Conservation (phyloP, 202 grass and related monocot species). For the Sporobolus alterniflorus region DNA sequence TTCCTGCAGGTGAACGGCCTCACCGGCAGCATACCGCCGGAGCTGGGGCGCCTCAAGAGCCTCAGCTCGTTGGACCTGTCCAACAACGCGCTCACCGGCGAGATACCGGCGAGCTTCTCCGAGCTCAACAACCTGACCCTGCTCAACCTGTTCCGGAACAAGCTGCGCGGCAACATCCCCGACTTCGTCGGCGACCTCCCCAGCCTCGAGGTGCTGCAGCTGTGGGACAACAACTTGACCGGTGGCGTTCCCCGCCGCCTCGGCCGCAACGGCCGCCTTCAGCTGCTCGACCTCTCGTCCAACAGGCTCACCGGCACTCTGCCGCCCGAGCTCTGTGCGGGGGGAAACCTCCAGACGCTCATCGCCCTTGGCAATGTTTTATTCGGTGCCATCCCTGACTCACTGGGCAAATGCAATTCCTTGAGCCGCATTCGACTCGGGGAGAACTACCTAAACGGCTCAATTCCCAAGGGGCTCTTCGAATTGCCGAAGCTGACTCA, state of each 20-base stretch:
- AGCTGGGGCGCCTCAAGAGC: slow-evolving; percentile 63
- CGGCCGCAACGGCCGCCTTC: slow-evolving; percentile 71
- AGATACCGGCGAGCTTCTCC: slow-evolving; percentile 76
- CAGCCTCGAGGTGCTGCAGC: slow-evolving; percentile 94
- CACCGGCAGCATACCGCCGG: slow-evolving; percentile 54
- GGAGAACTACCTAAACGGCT: slow-evolving; percentile 97
- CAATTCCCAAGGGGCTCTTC: slow-evolving; percentile 84
- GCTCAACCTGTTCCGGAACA: slow-evolving; percentile 98
- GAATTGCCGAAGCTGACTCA: slow-evolving; percentile 85
- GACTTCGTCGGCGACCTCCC: slow-evolving; percentile 89
- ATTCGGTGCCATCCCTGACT: slow-evolving; percentile 86
- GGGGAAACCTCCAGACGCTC: slow-evolving; percentile 80
- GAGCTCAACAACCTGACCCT: slow-evolving; percentile 91
- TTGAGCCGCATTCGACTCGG: slow-evolving; percentile 89
- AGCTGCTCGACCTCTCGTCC: slow-evolving; percentile 91
- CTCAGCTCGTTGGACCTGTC: slow-evolving; percentile 93
- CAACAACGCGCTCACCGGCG: slow-evolving; percentile 83
- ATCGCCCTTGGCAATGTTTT: slow-evolving; percentile 95
- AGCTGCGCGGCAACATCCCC: slow-evolving; percentile 79
- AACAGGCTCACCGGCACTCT: slow-evolving; percentile 92
- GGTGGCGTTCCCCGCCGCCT: slow-evolving; percentile 78
- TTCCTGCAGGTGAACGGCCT: slow-evolving; percentile 96
- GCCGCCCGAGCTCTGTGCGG: slow-evolving; percentile 77
- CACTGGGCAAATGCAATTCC: slow-evolving; percentile 75
- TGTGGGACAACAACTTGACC: slow-evolving; percentile 99